A percentile compares a stretch with the other conserved stretches of the same genome.
phyloP scores from a whole-genome alignment of 1,284 basidiomycete genomes.

The Cystobasidiaceae sp. region DNA sequence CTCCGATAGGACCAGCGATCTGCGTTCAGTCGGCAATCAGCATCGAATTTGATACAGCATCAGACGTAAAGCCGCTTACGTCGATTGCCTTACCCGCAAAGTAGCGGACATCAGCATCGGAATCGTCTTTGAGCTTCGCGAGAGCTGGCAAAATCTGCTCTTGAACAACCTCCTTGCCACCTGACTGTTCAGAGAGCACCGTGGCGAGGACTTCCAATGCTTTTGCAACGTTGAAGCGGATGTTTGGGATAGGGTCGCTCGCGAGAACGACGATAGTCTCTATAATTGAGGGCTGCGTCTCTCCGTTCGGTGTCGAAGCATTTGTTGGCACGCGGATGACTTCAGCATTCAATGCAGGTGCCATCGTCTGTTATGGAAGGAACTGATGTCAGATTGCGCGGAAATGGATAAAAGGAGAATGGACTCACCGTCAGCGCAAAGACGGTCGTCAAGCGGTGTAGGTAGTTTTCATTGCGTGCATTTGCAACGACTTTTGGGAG shows the following conservation, averaged over 20 bases:
- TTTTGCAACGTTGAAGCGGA: slow-evolving; percentile 98
- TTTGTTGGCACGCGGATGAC: slow-evolving; percentile 59
- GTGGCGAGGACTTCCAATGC: slow-evolving; percentile 78
- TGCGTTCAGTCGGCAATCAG: background rate
- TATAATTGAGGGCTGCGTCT: slow-evolving; percentile 62
- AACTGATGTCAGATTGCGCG: background rate
- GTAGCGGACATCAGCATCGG: slow-evolving; percentile 90
- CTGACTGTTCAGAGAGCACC: slow-evolving; percentile 61
- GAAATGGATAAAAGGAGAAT: too few species aligned
- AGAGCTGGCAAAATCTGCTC: slow-evolving; percentile 74
- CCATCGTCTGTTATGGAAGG: slow-evolving; percentile 65
- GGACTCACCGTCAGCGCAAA: slow-evolving; percentile 87
- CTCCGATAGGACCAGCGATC: slow-evolving; percentile 27
- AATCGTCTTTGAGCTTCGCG: slow-evolving; percentile 81
- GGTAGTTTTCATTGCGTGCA: slow-evolving; percentile 95
- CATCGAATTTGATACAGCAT: background rate
- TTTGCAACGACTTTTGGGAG: slow-evolving; percentile 97
- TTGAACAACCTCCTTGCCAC: slow-evolving; percentile 69
- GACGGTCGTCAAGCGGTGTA: slow-evolving; percentile 98
- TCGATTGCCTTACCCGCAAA: slow-evolving; percentile 50
- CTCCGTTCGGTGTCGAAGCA: slow-evolving; percentile 4
- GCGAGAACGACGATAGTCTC: slow-evolving; percentile 79
- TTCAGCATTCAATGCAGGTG: slow-evolving; percentile 80
- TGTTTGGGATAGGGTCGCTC: slow-evolving; percentile 93
- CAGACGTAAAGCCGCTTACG: slow-evolving; percentile 13